Conservation (phyloP, 2,329 filamentous ascomycete species). For the Penicillium expansum region DNA sequence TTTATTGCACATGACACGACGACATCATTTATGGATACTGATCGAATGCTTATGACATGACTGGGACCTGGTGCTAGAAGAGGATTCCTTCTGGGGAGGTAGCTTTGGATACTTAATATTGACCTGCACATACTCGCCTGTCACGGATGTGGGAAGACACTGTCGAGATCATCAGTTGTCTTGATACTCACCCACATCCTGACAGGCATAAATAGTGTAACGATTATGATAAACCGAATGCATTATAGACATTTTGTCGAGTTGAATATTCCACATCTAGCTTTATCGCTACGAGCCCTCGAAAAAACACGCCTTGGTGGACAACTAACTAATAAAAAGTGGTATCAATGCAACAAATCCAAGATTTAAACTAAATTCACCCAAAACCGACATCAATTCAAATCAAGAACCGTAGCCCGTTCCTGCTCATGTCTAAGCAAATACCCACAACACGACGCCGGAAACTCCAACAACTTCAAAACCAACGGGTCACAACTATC, state of each 20-base stretch:
- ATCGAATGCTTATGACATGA: conserved; percentile 2
- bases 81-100: conserved; percentile 6
- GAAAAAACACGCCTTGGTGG: not conserved
- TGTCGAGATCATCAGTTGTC: not conserved
- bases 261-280: not conserved
- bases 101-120: conserved; percentile 18
- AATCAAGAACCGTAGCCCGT: conserved; percentile 3
- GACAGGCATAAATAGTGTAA: not conserved
- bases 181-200: not conserved
- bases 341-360: not conserved
- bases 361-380: not conserved
- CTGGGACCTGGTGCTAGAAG: not conserved
- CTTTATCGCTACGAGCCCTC: not conserved
- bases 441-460: conserved; percentile 35
- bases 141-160: not conserved
- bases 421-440: conserved; percentile 26
- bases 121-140: not conserved
- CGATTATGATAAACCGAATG: not conserved
- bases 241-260: not conserved
- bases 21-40: conserved; percentile 7
- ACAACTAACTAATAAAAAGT: not conserved
- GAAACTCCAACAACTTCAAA: conserved; percentile 33
- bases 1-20: conserved; percentile 17
- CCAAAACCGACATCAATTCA: conserved; percentile 4
- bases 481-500: conserved; percentile 28